Percentiles rank a stretch among this genome's conserved stretches.
Conservation (phyloP, 345 rosid genomes). For the Camelina hispida region DNA sequence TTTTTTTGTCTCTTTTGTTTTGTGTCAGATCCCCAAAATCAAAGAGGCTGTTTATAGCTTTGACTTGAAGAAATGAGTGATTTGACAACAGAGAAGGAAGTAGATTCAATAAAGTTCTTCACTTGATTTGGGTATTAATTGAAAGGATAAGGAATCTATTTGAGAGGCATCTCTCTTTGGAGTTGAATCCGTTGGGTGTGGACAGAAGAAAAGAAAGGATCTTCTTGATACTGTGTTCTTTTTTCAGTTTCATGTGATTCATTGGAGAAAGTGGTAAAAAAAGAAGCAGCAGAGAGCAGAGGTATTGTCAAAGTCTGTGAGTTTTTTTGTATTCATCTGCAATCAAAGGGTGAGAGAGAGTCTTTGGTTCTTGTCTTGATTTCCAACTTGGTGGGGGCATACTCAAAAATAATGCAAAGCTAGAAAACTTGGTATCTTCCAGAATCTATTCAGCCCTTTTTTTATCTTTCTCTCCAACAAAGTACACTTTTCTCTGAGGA, state of each 20-base stretch:
- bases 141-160: constrained; percentile 14
- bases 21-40: constrained; percentile 47
- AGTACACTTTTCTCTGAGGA: constrained; percentile 16
- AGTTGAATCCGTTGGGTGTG: constrained; percentile 13
- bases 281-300: constrained; percentile 21
- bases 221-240: constrained; percentile 18
- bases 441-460: constrained; percentile 9
- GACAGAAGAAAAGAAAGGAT: constrained; percentile 2
- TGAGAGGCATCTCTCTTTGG: constrained; percentile 22
- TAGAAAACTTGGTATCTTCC: constrained; percentile 24
- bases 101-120: constrained; percentile 2
- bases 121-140: background rate
- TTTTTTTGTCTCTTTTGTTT: constrained; percentile 10
- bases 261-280: constrained; percentile 36
- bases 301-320: constrained; percentile 53
- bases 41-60: constrained; percentile 43
- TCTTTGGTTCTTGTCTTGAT: constrained; percentile 50
- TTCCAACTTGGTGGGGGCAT: constrained; percentile 50
- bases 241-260: constrained; percentile 41
- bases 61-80: constrained; percentile 34
- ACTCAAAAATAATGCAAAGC: constrained; percentile 28
- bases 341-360: constrained; percentile 38
- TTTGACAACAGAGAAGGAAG: constrained; percentile 43
- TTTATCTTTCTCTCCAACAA: constrained; percentile 5
- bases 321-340: constrained; percentile 47